A percentile compares a stretch with the other conserved stretches of the same genome.
Evolutionary conservation across 2,329 filamentous ascomycete species (phyloP).

Genomic region (Ramularia endophylla): DNA sequence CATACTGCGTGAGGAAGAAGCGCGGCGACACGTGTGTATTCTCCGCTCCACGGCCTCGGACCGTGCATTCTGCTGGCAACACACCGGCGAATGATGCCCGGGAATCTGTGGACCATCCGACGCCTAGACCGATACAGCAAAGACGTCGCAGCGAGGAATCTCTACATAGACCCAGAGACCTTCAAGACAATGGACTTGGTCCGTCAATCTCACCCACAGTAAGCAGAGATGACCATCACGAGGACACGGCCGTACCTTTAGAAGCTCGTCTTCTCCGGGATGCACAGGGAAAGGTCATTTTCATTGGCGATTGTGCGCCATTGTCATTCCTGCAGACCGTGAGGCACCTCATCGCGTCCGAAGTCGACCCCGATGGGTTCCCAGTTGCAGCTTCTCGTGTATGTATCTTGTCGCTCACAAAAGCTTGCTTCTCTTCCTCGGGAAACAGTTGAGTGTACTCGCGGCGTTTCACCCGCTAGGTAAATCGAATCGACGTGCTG

Average conservation of each 20-base stretch:
- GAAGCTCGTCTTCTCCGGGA: slow-evolving; percentile 45
- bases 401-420: too few species aligned
- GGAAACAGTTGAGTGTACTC: too few species aligned
- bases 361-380: slow-evolving; percentile 35
- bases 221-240: slow-evolving; percentile 22
- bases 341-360: slow-evolving; percentile 43
- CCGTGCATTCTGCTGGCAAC: slow-evolving; percentile 27
- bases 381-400: slow-evolving; percentile 11
- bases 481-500: too few species aligned
- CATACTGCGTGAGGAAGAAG: slow-evolving; percentile 42
- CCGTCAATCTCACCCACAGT: slow-evolving; percentile 14
- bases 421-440: too few species aligned
- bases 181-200: slow-evolving; percentile 6
- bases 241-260: slow-evolving; percentile 38
- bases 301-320: slow-evolving; percentile 50
- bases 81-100: slow-evolving; percentile 21
- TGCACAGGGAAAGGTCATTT: slow-evolving; percentile 49
- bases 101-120: neutral
- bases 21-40: slow-evolving; percentile 36
- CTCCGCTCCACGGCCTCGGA: slow-evolving; percentile 34
- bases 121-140: neutral
- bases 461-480: too few species aligned
- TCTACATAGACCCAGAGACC: neutral
- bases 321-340: slow-evolving; percentile 50
- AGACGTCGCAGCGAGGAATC: slow-evolving; percentile 6